Percentiles rank a stretch among this genome's conserved stretches.
Evolutionary conservation across 2,329 filamentous ascomycete species (phyloP).

Genomic region (Aspergillus cejpii): DNA sequence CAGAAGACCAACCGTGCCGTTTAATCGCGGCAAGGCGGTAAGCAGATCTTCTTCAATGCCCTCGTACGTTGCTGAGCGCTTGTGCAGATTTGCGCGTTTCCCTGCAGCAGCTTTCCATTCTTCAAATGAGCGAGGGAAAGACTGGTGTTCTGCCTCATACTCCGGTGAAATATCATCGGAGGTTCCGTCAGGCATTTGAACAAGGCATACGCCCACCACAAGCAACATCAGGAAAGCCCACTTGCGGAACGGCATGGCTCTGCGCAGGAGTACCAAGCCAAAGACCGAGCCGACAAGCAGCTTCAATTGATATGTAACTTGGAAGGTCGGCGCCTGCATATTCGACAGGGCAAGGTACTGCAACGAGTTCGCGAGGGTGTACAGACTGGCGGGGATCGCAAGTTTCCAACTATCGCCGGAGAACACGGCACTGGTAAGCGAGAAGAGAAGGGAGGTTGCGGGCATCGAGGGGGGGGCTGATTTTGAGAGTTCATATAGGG

Average conservation of each 20-base stretch:
- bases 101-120: conserved; percentile 58
- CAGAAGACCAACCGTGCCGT: conserved; percentile 69
- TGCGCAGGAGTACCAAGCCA: conserved; percentile 68
- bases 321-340: conserved; percentile 84
- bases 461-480: conserved; percentile 71
- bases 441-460: conserved; percentile 69
- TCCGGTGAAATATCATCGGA: conserved; percentile 47
- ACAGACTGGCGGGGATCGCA: conserved; percentile 78
- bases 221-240: conserved; percentile 77
- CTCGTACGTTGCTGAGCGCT: conserved; percentile 81
- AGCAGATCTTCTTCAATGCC: conserved; percentile 65
- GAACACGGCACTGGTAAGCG: conserved; percentile 75
- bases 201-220: conserved; percentile 73
- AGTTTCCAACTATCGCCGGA: conserved; percentile 91
- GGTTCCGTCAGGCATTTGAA: conserved; percentile 65
- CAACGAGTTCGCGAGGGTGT: conserved; percentile 87
- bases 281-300: conserved; percentile 86
- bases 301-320: conserved; percentile 90
- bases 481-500: conserved; percentile 77
- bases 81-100: conserved; percentile 47
- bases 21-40: conserved; percentile 55
- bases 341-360: conserved; percentile 91
- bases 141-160: conserved; percentile 57
- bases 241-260: conserved; percentile 62
- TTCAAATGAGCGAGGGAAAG: conserved; percentile 73